Evolutionary conservation across 2,329 filamentous ascomycete species (phyloP).

Genomic region (Ilyonectria mors-panacis): DNA sequence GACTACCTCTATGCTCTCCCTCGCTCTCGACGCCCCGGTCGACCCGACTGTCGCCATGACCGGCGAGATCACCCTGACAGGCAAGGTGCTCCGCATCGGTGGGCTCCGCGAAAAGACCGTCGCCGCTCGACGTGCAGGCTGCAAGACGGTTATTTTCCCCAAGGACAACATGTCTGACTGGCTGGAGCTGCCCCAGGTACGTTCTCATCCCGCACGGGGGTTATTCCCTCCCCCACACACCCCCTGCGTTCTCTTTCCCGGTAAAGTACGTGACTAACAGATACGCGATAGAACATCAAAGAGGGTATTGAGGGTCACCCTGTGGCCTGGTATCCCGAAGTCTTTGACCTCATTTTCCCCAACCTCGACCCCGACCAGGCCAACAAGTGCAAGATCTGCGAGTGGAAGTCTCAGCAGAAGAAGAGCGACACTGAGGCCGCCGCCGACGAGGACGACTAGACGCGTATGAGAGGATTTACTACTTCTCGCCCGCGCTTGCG

Average conservation of each 20-base stretch:
- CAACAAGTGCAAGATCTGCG: slow-evolving; percentile 79
- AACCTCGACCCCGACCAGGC: slow-evolving; percentile 81
- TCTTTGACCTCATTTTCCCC: slow-evolving; percentile 93
- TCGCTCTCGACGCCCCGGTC: slow-evolving; percentile 84
- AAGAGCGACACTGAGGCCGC: slow-evolving; percentile 55
- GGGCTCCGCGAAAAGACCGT: slow-evolving; percentile 98
- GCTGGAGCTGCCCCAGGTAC: slow-evolving; percentile 95
- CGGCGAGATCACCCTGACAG: slow-evolving; percentile 95
- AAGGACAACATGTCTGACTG: slow-evolving; percentile 97
- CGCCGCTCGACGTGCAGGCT: slow-evolving; percentile 91
- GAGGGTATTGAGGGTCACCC: slow-evolving; percentile 93
- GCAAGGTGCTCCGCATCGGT: slow-evolving; percentile 95
- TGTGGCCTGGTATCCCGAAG: slow-evolving; percentile 93
- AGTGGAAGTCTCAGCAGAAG: slow-evolving; percentile 65
- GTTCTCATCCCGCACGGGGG: slow-evolving; percentile 54
- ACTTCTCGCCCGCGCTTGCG: background rate
- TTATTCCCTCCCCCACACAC: background rate
- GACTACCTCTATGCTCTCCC: slow-evolving; percentile 91
- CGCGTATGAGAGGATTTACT: slow-evolving; percentile 12
- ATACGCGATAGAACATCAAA: slow-evolving; percentile 87
- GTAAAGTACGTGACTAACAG: slow-evolving; percentile 30
- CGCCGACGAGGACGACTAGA: slow-evolving; percentile 54
- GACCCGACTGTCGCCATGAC: slow-evolving; percentile 97
- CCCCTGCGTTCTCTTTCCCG: background rate
- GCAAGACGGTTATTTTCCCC: slow-evolving; percentile 94